Percentiles rank a stretch among this genome's conserved stretches.
Evolutionary conservation across 768 basidiomycete species (phyloP).

Genomic region (Gymnopilus dilepis): DNA sequence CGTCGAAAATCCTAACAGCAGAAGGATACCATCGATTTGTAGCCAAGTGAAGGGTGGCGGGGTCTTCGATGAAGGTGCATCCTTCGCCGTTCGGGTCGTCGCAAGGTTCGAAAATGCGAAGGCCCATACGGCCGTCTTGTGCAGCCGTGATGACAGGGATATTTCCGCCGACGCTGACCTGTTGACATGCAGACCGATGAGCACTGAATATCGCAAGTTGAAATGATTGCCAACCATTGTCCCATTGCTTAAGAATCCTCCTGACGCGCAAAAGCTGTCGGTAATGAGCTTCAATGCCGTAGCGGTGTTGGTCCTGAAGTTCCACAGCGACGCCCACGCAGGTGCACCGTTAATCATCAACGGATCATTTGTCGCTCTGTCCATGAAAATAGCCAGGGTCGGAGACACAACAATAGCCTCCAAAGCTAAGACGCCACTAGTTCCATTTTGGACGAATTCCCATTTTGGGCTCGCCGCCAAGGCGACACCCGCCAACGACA

Average conservation of each 20-base stretch:
- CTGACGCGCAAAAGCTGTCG: constrained; percentile 49
- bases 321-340: constrained; percentile 50
- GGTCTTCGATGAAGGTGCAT: constrained; percentile 44
- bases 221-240: constrained; percentile 36
- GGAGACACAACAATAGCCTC: constrained; percentile 31
- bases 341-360: constrained; percentile 44
- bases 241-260: constrained; percentile 46
- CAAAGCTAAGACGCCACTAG: constrained; percentile 28
- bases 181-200: constrained; percentile 15
- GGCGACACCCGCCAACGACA: constrained; percentile 12
- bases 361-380: constrained; percentile 38
- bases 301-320: constrained; percentile 44
- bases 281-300: constrained; percentile 40
- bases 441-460: constrained; percentile 33
- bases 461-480: constrained; percentile 20
- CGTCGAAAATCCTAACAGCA: constrained; percentile 39
- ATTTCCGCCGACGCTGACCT: constrained; percentile 39
- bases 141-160: constrained; percentile 33
- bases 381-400: constrained; percentile 29
- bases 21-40: constrained; percentile 49
- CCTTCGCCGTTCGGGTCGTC: constrained; percentile 32
- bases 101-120: constrained; percentile 47
- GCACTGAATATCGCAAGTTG: neutral
- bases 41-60: constrained; percentile 36
- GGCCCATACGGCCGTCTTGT: constrained; percentile 39